Percentiles rank a stretch among this genome's conserved stretches.
Evolutionary conservation across 306 rosid genomes (phyloP).

Genomic region (Acacia melanoxylon): DNA sequence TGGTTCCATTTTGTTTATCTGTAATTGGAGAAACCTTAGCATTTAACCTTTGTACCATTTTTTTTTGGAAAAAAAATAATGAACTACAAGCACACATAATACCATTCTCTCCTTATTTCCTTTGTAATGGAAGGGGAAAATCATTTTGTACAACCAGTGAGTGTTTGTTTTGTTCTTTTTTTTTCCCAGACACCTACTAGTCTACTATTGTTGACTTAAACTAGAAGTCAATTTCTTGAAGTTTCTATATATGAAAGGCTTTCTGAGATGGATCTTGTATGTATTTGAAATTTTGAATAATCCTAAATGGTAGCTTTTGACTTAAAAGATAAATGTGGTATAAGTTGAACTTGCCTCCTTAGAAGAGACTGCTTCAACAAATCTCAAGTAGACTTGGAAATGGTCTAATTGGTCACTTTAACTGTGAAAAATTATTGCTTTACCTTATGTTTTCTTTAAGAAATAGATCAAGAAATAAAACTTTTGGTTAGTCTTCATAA

Average conservation of each 20-base stretch:
- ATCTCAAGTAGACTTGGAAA: no score
- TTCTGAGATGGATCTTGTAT: neutral
- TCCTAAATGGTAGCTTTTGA: neutral
- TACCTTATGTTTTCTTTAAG: neutral
- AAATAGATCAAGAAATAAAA: neutral
- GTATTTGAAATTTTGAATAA: neutral
- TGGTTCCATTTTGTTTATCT: no score
- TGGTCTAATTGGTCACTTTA: neutral
- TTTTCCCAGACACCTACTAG: neutral
- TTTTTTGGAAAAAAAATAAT: neutral
- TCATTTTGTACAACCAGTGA: neutral
- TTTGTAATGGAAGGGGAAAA: neutral
- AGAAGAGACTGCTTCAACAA: no score
- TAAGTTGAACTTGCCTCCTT: no score
- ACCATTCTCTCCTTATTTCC: neutral
- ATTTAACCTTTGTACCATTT: no score
- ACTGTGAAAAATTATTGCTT: neutral
- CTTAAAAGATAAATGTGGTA: no score
- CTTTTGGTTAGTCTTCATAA: slow-evolving; percentile 9
- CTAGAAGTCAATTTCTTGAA: neutral
- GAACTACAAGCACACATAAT: neutral
- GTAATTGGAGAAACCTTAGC: no score
- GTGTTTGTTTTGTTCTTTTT: neutral
- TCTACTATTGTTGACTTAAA: neutral
- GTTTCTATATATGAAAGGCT: neutral